Evolutionary conservation across 768 basidiomycete species (phyloP).

Genomic region (Calocybe cyanea): DNA sequence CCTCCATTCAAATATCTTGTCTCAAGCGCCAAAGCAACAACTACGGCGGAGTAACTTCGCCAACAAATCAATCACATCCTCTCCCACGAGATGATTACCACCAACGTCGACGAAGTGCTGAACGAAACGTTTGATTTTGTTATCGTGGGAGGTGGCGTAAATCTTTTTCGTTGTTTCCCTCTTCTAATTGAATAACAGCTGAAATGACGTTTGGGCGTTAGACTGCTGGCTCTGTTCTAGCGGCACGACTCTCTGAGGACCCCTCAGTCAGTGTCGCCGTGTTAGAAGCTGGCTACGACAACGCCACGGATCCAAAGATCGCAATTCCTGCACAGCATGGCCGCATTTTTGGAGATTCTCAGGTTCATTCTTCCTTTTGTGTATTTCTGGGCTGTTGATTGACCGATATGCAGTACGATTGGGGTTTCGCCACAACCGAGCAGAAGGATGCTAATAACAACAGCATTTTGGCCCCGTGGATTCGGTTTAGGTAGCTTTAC

Average conservation of each 20-base stretch:
- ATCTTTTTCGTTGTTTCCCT: conserved; percentile 1
- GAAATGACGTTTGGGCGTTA: neutral
- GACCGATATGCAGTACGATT: conserved; percentile 28
- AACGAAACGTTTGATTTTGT: conserved; percentile 27
- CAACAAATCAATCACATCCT: neutral
- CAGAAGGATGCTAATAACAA: conserved; percentile 24
- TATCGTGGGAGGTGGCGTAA: conserved; percentile 24
- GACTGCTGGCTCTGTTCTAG: conserved; percentile 39
- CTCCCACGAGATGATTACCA: conserved; percentile 7
- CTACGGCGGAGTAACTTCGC: too few species aligned
- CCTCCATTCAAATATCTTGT: too few species aligned
- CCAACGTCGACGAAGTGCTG: conserved; percentile 12
- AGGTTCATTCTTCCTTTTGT: conserved; percentile 18
- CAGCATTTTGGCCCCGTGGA: conserved; percentile 26
- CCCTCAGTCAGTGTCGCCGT: conserved; percentile 33
- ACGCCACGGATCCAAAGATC: conserved; percentile 31
- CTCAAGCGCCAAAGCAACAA: too few species aligned
- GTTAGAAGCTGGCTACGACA: conserved; percentile 31
- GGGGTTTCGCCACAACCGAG: conserved; percentile 28
- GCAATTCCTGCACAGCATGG: conserved; percentile 29
- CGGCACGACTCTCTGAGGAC: conserved; percentile 39
- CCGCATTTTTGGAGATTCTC: conserved; percentile 22
- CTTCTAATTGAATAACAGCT: neutral
- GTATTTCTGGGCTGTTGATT: too few species aligned
- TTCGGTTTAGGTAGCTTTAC: conserved; percentile 26